A percentile compares a stretch with the other conserved stretches of the same genome.
These are phyloP conservation scores for Paramecium primaurelia DNA, from an alignment of 73 alveolate genomes.

Conservation along the genomic window DNA sequence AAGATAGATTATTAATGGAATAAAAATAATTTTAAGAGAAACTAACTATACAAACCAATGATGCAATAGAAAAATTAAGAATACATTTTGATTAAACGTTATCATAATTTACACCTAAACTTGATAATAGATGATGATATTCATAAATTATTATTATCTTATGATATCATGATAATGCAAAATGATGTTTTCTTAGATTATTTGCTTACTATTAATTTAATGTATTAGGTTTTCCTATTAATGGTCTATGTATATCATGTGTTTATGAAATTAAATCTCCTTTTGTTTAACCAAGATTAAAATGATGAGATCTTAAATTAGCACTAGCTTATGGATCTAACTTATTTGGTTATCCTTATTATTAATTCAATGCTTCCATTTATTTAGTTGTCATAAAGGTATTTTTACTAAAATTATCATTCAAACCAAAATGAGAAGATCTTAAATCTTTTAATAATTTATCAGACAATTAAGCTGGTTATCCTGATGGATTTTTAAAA, in stretches of 20 bases:
- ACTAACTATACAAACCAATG: background rate
- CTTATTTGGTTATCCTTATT: background rate
- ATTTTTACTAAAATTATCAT: background rate
- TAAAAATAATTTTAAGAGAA: background rate
- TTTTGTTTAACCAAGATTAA: background rate
- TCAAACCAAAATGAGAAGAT: conserved; percentile 44
- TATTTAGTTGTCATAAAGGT: background rate
- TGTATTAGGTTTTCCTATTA: conserved; percentile 35
- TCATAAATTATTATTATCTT: background rate
- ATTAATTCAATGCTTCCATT: background rate
- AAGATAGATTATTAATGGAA: background rate
- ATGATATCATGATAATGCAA: conserved; percentile 19
- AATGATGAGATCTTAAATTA: conserved; percentile 46
- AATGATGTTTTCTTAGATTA: conserved; percentile 36
- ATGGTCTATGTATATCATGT: conserved; percentile 50
- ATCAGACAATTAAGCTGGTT: conserved; percentile 5
- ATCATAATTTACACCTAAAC: background rate
- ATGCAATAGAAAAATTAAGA: background rate
- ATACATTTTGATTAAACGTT: background rate
- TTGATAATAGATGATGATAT: background rate
- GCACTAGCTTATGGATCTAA: conserved; percentile 24
- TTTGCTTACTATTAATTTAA: conserved; percentile 15
- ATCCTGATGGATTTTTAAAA: background rate
- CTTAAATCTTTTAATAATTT: conserved; percentile 16
- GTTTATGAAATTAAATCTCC: conserved; percentile 37